Percentiles rank a stretch among this genome's conserved stretches.
Conservation (phyloP, 2,329 filamentous ascomycete genomes). For the Trichophyton schoenleinii region DNA sequence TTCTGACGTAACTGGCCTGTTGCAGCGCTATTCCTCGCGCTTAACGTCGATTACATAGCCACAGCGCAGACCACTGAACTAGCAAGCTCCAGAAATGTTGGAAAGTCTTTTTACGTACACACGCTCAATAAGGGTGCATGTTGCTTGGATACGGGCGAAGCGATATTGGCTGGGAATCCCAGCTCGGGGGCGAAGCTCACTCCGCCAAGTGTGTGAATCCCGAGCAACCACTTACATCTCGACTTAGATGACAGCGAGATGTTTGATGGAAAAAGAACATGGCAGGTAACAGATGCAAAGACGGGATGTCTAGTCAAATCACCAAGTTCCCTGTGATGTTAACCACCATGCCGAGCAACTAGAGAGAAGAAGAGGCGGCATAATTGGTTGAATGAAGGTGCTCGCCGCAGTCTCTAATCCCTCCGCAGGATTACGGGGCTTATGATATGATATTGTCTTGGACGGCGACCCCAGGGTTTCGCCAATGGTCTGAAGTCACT, state of each 20-base stretch:
- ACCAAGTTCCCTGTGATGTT: not conserved
- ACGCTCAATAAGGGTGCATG: too few species aligned
- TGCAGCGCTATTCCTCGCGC: not conserved
- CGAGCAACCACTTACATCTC: not conserved
- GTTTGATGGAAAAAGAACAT: not conserved
- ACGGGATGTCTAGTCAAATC: not conserved
- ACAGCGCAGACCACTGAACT: not conserved
- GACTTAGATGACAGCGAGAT: not conserved
- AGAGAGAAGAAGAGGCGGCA: not conserved
- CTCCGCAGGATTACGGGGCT: constrained; percentile 1
- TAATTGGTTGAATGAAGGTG: not conserved
- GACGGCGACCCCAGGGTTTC: not conserved
- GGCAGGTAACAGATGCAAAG: not conserved
- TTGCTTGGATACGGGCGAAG: not conserved
- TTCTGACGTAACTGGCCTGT: not conserved
- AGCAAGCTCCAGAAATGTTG: not conserved
- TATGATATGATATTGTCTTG: not conserved
- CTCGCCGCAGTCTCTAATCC: not conserved
- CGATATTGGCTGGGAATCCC: not conserved
- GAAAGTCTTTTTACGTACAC: not conserved
- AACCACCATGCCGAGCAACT: not conserved
- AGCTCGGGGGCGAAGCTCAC: not conserved
- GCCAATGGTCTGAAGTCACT: not conserved
- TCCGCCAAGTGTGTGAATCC: not conserved
- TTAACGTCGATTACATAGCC: not conserved